Percentiles rank a stretch among this genome's conserved stretches.
These are phyloP conservation scores for Dioszegia crocea DNA, from an alignment of 768 basidiomycete species.

Conservation along the genomic window DNA sequence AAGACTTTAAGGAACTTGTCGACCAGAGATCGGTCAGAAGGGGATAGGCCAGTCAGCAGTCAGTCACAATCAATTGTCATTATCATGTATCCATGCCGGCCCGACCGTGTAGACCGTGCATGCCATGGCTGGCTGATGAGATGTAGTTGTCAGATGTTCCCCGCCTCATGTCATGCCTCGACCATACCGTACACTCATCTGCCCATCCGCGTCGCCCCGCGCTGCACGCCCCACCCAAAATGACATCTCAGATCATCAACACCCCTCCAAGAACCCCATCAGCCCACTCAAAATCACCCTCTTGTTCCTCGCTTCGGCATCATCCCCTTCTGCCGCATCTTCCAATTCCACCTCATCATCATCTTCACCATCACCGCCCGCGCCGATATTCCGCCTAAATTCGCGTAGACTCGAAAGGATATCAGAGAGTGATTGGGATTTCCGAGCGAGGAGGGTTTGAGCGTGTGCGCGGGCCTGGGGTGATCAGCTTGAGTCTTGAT, in stretches of 20 bases:
- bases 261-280: conserved; percentile 9
- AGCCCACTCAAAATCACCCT: conserved; percentile 4
- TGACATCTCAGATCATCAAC: not conserved
- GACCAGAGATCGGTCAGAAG: too few relatives aligned
- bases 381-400: conserved; percentile 8
- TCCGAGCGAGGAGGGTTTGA: conserved; percentile 1
- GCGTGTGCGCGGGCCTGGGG: conserved; percentile 1
- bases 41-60: too few relatives aligned
- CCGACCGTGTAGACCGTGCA: too few relatives aligned
- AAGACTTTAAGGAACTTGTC: too few relatives aligned
- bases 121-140: too few relatives aligned
- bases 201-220: too few relatives aligned
- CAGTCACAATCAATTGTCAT: too few relatives aligned
- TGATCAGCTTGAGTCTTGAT: not conserved
- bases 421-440: conserved; percentile 1
- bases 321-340: not conserved
- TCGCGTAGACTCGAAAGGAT: conserved; percentile 1
- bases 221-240: too few relatives aligned
- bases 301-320: conserved; percentile 9
- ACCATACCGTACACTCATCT: too few relatives aligned
- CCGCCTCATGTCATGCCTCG: too few relatives aligned
- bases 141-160: too few relatives aligned
- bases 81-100: too few relatives aligned
- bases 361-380: conserved; percentile 3
- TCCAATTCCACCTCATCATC: not conserved